Percentiles rank a stretch among this genome's conserved stretches.
These are phyloP conservation scores for Rosa chinensis DNA, from an alignment of 306 rosid genomes.

Conservation along the genomic window DNA sequence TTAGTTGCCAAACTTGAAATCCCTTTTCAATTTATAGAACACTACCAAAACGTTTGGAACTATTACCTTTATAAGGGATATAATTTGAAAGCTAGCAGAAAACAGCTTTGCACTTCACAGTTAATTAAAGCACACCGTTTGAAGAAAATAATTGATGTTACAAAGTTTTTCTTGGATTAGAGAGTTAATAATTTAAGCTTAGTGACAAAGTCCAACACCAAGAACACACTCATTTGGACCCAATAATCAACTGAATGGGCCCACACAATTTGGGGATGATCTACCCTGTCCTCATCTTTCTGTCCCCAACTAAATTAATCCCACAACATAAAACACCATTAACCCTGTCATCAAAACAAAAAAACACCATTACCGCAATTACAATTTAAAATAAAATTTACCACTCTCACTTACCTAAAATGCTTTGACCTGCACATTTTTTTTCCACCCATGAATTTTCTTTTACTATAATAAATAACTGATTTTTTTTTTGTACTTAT, in stretches of 20 bases:
- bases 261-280: slow-evolving; percentile 33
- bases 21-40: background rate
- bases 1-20: background rate
- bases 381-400: background rate
- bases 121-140: background rate
- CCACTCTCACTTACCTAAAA: background rate
- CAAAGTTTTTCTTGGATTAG: background rate
- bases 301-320: background rate
- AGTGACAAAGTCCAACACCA: background rate
- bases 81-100: background rate
- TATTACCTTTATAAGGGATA: background rate
- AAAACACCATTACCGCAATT: background rate
- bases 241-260: slow-evolving; percentile 15
- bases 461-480: too few relatives aligned
- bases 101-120: background rate
- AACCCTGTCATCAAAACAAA: background rate
- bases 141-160: background rate
- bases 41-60: background rate
- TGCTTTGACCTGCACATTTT: too few relatives aligned
- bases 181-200: background rate
- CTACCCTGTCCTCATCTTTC: slow-evolving; percentile 11
- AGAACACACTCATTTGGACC: background rate
- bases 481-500: background rate
- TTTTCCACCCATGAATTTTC: background rate
- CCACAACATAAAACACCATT: background rate